phyloP scores from a whole-genome alignment of 1,284 basidiomycete genomes.

The Tremellales sp. region DNA sequence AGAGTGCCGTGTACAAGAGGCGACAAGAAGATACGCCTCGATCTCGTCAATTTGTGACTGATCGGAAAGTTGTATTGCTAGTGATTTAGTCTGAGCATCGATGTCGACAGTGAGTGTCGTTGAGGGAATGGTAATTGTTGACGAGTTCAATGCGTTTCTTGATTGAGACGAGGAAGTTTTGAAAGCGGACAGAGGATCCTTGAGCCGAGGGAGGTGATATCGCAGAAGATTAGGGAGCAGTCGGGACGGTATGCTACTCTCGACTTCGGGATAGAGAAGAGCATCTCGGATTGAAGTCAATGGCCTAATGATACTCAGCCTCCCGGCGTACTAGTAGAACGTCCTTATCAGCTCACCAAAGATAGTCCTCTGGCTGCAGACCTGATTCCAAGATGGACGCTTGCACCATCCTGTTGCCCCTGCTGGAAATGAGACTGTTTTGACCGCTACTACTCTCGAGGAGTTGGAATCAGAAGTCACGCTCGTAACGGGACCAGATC shows the following conservation, averaged over 20 bases:
- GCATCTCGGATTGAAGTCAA: slow-evolving; percentile 37
- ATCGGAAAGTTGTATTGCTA: slow-evolving; percentile 25
- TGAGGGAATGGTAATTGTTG: slow-evolving; percentile 19
- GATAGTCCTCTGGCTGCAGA: slow-evolving; percentile 17
- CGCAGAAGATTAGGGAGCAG: slow-evolving; percentile 27
- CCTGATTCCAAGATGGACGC: not conserved
- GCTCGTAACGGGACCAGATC: too few species aligned
- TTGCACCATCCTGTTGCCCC: too few species aligned
- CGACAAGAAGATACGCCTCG: slow-evolving; percentile 24
- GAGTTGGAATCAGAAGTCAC: too few species aligned
- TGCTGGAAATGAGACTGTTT: too few species aligned
- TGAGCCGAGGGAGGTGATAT: slow-evolving; percentile 25
- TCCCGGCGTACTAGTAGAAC: not conserved
- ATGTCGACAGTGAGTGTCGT: slow-evolving; percentile 19
- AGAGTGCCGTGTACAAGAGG: slow-evolving; percentile 32
- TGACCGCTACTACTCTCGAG: too few species aligned
- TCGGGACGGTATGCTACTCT: slow-evolving; percentile 16
- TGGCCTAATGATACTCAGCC: slow-evolving; percentile 22
- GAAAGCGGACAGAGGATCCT: slow-evolving; percentile 32
- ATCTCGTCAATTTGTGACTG: slow-evolving; percentile 23
- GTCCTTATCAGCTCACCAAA: slow-evolving; percentile 9
- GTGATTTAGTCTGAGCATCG: slow-evolving; percentile 18
- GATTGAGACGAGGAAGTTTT: slow-evolving; percentile 12
- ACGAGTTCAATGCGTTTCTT: slow-evolving; percentile 12
- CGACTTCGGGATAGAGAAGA: slow-evolving; percentile 25